These are phyloP conservation scores for Kluyveromyces wickerhamii DNA, from an alignment of 805 yeast genomes.

Conservation along the genomic window DNA sequence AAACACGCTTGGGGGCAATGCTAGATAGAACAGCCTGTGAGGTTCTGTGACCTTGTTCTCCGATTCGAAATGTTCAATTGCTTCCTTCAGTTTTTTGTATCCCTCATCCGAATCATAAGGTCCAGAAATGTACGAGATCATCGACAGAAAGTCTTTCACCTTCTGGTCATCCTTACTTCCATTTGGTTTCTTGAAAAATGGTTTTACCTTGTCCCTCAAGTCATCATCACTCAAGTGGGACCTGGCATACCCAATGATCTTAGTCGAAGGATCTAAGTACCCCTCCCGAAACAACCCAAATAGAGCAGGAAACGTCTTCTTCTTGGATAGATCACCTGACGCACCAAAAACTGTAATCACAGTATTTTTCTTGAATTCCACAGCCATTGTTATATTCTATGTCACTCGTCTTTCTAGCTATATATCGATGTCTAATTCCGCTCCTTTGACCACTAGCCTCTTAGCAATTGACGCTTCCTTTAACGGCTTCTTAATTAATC, in stretches of 20 bases:
- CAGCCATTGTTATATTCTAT: conserved; percentile 8
- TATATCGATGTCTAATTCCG: too few species aligned
- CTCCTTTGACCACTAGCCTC: too few species aligned
- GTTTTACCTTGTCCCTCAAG: conserved; percentile 56
- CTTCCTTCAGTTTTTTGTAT: conserved; percentile 47
- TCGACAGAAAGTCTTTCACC: conserved; percentile 54
- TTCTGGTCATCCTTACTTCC: conserved; percentile 35
- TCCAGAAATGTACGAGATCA: conserved; percentile 66
- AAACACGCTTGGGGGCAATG: conserved; percentile 91
- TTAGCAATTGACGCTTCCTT: too few species aligned
- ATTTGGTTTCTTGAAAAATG: conserved; percentile 50
- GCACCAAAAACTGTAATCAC: conserved; percentile 86
- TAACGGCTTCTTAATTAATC: too few species aligned
- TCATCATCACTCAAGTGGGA: conserved; percentile 63
- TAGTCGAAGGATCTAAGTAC: conserved; percentile 56
- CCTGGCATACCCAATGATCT: conserved; percentile 89
- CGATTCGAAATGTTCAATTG: conserved; percentile 53
- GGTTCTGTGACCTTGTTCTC: conserved; percentile 39
- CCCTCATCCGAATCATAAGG: conserved; percentile 77
- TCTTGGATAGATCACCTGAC: conserved; percentile 90
- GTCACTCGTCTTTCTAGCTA: too few species aligned
- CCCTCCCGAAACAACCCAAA: conserved; percentile 75
- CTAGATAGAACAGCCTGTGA: conserved; percentile 84
- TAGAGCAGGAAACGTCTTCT: conserved; percentile 86
- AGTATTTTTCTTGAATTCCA: conserved; percentile 54